Conservation (phyloP, 768 basidiomycete species). For the Chalciporus chontae region DNA sequence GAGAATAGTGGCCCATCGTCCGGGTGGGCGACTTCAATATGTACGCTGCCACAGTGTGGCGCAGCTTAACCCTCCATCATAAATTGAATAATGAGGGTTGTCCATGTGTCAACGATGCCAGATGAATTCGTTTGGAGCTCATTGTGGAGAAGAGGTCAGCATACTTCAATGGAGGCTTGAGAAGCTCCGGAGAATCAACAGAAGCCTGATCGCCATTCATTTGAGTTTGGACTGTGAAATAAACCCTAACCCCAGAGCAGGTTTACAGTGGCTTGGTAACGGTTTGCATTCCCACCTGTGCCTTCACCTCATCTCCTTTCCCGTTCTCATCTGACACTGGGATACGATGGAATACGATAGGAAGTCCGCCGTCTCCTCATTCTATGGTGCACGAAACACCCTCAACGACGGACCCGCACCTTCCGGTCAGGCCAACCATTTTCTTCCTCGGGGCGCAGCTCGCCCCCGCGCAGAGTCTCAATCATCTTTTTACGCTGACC, state of each 20-base stretch:
- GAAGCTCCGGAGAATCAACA: too few relatives aligned
- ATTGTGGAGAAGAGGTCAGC: too few relatives aligned
- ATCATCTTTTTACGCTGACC: constrained; percentile 59
- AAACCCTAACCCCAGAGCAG: constrained; percentile 22
- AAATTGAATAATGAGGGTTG: too few relatives aligned
- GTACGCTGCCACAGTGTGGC: too few relatives aligned
- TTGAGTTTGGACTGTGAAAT: too few relatives aligned
- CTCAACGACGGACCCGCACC: constrained; percentile 47
- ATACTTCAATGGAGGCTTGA: too few relatives aligned
- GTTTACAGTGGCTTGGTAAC: not conserved
- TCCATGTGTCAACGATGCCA: too few relatives aligned
- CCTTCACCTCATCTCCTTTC: not conserved
- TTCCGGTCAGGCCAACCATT: constrained; percentile 11
- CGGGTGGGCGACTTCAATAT: too few relatives aligned
- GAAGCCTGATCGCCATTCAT: too few relatives aligned
- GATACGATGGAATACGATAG: constrained; percentile 67
- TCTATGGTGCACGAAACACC: constrained; percentile 64
- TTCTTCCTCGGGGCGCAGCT: constrained; percentile 29
- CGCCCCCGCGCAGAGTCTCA: constrained; percentile 63
- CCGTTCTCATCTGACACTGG: constrained; percentile 1
- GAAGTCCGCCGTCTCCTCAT: constrained; percentile 77
- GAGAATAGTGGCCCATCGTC: too few relatives aligned
- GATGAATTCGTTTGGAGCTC: too few relatives aligned
- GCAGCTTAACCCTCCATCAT: too few relatives aligned
- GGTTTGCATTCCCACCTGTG: constrained; percentile 12